Percentiles rank a stretch among this genome's conserved stretches.
phyloP scores from a whole-genome alignment of 345 rosid genomes.

The Aethionema arabicum region DNA sequence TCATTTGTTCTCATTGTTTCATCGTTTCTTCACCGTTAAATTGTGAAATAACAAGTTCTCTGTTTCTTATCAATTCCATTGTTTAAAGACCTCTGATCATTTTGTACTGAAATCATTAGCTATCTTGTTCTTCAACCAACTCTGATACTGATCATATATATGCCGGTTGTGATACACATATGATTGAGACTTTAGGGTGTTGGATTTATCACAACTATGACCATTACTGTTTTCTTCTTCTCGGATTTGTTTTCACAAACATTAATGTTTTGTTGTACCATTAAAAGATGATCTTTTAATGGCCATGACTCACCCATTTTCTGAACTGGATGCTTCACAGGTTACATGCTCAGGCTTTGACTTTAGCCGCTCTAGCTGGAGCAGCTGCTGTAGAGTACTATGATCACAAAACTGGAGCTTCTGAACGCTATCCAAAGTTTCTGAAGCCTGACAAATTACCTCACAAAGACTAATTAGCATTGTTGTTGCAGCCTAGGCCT shows the following conservation, averaged over 20 bases:
- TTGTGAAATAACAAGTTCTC: not conserved
- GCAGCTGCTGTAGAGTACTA: constrained; percentile 86
- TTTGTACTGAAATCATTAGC: too few species aligned
- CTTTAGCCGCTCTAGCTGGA: constrained; percentile 87
- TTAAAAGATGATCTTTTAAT: not conserved
- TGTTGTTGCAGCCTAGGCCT: not conserved
- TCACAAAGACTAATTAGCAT: constrained; percentile 42
- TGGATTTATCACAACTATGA: not conserved
- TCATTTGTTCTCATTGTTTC: not conserved
- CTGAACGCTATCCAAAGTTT: constrained; percentile 56
- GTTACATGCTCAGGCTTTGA: constrained; percentile 92
- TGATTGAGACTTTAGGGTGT: not conserved
- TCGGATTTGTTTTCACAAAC: not conserved
- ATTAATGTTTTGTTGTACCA: too few species aligned
- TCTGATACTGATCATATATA: not conserved
- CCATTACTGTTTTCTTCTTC: not conserved
- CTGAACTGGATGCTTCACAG: constrained; percentile 39
- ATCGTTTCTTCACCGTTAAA: not conserved
- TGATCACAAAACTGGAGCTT: constrained; percentile 57
- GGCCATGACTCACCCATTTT: not conserved
- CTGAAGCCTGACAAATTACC: constrained; percentile 46
- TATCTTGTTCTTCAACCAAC: too few species aligned
- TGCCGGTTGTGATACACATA: too few species aligned
- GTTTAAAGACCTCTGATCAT: too few species aligned
- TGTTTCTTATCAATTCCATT: too few species aligned